These are phyloP conservation scores for Flagelloscypha sp. DNA, from an alignment of 768 basidiomycete genomes.

Conservation along the genomic window DNA sequence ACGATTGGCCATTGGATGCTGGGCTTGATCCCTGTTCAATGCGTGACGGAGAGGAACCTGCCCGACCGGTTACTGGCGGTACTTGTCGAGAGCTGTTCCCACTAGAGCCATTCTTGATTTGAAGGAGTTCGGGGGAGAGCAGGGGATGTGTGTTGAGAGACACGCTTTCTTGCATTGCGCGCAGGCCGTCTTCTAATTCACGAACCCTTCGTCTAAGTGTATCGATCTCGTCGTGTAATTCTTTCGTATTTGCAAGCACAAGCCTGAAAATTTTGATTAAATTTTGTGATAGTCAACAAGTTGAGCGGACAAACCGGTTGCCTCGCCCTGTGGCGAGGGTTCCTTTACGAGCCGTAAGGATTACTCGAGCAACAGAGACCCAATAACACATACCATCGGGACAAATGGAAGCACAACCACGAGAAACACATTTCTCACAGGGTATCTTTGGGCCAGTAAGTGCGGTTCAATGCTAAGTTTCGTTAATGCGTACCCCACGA, in stretches of 20 bases:
- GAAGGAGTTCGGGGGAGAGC: constrained; percentile 25
- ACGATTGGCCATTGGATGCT: constrained; percentile 1
- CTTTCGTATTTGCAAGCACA: constrained; percentile 60
- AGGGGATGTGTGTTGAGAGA: constrained; percentile 45
- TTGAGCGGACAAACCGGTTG: constrained; percentile 32
- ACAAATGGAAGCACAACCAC: constrained; percentile 70
- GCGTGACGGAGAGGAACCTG: constrained; percentile 1
- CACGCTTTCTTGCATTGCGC: constrained; percentile 36
- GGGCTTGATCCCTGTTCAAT: not conserved
- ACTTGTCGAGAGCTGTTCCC: constrained; percentile 6
- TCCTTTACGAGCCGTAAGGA: constrained; percentile 24
- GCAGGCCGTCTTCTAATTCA: constrained; percentile 53
- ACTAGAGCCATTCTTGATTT: constrained; percentile 18
- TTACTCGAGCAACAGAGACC: constrained; percentile 3
- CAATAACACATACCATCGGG: constrained; percentile 47
- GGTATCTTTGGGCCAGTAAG: constrained; percentile 41
- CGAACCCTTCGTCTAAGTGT: constrained; percentile 45
- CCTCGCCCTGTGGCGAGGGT: constrained; percentile 51
- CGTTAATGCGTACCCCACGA: constrained; percentile 36
- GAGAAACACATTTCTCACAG: constrained; percentile 68
- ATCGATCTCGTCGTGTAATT: constrained; percentile 61
- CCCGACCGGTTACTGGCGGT: not conserved
- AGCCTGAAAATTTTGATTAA: constrained; percentile 32
- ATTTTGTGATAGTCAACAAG: not conserved
- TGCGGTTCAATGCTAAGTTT: constrained; percentile 4